Evolutionary conservation across 306 rosid genomes (phyloP), one percentile per base, ranked within the genome.

Genomic region (Styphnolobium japonicum): DNA sequence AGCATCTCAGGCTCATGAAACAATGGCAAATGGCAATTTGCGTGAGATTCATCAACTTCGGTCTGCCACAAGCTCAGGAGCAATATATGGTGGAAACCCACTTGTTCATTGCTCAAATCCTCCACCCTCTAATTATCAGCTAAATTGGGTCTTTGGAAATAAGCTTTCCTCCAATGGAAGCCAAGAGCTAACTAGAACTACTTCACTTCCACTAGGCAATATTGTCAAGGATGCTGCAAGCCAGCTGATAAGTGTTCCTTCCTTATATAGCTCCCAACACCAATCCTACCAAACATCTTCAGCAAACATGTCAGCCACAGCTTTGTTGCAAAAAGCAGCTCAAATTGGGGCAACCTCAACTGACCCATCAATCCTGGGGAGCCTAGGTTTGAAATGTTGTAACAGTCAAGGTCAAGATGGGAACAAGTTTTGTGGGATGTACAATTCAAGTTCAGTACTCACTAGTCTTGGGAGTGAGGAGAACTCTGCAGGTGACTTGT

Each of bases 231-330:
- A 80, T 29, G 74, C 51, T 67, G 65, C 79, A 79, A 74, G 39
- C 27, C 83, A 78, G 58, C 65, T 67, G 29, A 37, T 84, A n/a
- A 88, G 86, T 74, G 95, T 85, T 80, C 91, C 90, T 83, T 90
- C 92, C 14, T 72, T 92, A 79, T 92, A 88, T 77, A 88, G 91
- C 80, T 81, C 82, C 16, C 91, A 92, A 80, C 86, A 85, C 19
- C 87, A 86, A 27, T 2, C 84, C 0, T 84, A 72, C 14, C 87
- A 82, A 68, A 67, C 93, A 49, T 78, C 76, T 7, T 69, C 84
- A 14, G 78, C 90, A 3, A 88, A 86, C 77, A 89, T 91, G 95
- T 94, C 98, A n/a, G 98, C 98, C 23, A 94, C 98, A 0, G 98
- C 98, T 62, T 84, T 94, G 84, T 36, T 94, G 55, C 98, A 89